Evolutionary conservation across 2,329 filamentous ascomycete genomes (phyloP).

Genomic region (Alternaria tenuissima): DNA sequence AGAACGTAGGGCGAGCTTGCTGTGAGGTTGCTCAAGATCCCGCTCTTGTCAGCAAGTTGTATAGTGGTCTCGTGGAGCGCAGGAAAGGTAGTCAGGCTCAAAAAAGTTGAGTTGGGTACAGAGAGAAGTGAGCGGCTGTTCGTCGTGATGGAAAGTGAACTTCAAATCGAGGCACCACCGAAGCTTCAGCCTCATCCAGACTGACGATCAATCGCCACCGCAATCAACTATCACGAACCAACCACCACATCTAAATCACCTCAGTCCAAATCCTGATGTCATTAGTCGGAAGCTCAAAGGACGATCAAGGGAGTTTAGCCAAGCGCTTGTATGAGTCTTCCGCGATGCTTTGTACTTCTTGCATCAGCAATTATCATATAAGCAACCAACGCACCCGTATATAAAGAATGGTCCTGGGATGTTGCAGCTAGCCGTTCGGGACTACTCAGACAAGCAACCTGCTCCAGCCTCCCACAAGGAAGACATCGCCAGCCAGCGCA

Average conservation of each 20-base stretch:
- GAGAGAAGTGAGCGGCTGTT: background rate
- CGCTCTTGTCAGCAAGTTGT: background rate
- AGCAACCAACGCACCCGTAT: background rate
- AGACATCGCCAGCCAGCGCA: background rate
- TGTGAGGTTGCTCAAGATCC: background rate
- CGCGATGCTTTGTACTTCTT: background rate
- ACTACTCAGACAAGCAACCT: background rate
- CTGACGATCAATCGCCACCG: background rate
- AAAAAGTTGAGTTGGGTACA: background rate
- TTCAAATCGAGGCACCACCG: background rate
- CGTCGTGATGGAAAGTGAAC: background rate
- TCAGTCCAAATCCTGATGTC: background rate
- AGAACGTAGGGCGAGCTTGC: background rate
- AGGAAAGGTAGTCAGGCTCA: background rate
- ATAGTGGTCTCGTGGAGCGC: background rate
- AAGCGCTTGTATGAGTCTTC: background rate
- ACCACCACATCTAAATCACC: background rate
- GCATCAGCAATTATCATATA: background rate
- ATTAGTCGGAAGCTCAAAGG: background rate
- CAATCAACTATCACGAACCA: background rate
- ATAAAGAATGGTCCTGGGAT: background rate
- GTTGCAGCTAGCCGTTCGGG: background rate
- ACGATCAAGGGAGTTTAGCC: background rate
- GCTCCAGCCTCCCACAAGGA: background rate
- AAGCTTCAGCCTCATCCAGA: conserved; percentile 5